Evolutionary conservation across 2,329 filamentous ascomycete genomes (phyloP).

Genomic region (Botryosphaeria dothidea): DNA sequence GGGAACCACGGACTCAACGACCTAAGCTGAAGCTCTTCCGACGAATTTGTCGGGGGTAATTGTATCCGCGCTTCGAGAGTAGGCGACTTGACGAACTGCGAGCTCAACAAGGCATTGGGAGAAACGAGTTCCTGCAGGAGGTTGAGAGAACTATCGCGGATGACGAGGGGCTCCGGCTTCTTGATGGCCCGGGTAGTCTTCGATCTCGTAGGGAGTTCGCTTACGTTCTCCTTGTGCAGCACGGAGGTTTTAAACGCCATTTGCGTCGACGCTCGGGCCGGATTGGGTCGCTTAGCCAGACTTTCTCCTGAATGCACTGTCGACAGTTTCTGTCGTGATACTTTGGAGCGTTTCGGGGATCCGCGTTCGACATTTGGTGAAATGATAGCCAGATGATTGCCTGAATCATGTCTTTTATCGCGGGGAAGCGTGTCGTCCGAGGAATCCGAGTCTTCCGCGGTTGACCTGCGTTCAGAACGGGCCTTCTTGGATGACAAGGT

Average conservation of each 20-base stretch:
- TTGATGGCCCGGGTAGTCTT: background rate
- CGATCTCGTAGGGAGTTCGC: slow-evolving; percentile 6
- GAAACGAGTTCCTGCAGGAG: slow-evolving; percentile 41
- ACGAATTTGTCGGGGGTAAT: slow-evolving; percentile 33
- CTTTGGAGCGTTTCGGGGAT: slow-evolving; percentile 30
- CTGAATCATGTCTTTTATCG: slow-evolving; percentile 19
- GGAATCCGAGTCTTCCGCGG: slow-evolving; percentile 25
- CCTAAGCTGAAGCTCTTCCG: slow-evolving; percentile 30
- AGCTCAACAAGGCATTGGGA: slow-evolving; percentile 33
- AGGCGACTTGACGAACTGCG: slow-evolving; percentile 39
- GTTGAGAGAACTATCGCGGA: slow-evolving; percentile 41
- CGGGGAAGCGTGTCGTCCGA: slow-evolving; percentile 29
- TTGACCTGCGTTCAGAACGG: slow-evolving; percentile 29
- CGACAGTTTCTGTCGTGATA: slow-evolving; percentile 32
- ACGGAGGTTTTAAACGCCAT: slow-evolving; percentile 22
- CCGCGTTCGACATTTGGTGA: slow-evolving; percentile 19
- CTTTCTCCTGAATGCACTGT: slow-evolving; percentile 32
- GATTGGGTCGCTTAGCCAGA: slow-evolving; percentile 16
- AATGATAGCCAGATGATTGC: slow-evolving; percentile 21
- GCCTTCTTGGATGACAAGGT: slow-evolving; percentile 27
- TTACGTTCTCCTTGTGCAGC: slow-evolving; percentile 18
- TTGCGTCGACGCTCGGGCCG: slow-evolving; percentile 25
- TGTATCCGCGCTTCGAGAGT: slow-evolving; percentile 39
- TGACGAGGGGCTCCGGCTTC: slow-evolving; percentile 30
- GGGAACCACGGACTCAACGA: slow-evolving; percentile 19